Percentiles rank a stretch among this genome's conserved stretches.
These are phyloP conservation scores for Leucogyrophana mollusca DNA, from an alignment of 768 basidiomycete species.

Conservation along the genomic window DNA sequence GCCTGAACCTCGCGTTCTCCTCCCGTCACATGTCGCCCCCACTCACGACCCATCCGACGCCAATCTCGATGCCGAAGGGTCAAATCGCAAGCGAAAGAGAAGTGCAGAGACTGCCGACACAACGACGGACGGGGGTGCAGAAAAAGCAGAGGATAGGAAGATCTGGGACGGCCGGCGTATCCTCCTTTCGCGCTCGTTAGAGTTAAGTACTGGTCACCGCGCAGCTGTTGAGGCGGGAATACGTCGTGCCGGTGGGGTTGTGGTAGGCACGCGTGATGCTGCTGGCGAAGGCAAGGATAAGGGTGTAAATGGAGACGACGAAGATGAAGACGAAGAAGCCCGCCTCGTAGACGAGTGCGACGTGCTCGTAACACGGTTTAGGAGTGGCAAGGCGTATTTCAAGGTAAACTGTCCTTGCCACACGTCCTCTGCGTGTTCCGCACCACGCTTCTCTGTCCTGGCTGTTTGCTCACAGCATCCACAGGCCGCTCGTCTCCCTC, in stretches of 20 bases:
- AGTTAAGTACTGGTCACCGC: conserved; percentile 46
- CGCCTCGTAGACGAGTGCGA: conserved; percentile 54
- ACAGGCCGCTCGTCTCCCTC: conserved; percentile 52
- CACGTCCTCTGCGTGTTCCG: background rate
- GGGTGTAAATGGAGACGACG: conserved; percentile 25
- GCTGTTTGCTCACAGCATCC: background rate
- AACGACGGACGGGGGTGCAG: conserved; percentile 21
- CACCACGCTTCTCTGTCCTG: background rate
- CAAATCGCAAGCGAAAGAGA: conserved; percentile 21
- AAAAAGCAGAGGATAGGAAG: conserved; percentile 32
- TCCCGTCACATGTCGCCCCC: conserved; percentile 17
- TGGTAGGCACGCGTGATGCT: conserved; percentile 52
- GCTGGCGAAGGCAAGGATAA: conserved; percentile 27
- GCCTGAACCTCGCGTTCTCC: conserved; percentile 65
- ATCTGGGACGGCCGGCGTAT: conserved; percentile 64
- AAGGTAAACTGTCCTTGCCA: conserved; percentile 41
- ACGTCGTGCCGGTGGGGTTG: conserved; percentile 54
- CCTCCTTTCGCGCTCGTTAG: conserved; percentile 60
- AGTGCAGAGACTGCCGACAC: conserved; percentile 23
- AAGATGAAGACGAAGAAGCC: conserved; percentile 36
- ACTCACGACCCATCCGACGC: conserved; percentile 11
- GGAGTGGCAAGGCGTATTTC: conserved; percentile 69
- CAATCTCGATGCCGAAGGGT: conserved; percentile 13
- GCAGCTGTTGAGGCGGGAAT: conserved; percentile 60
- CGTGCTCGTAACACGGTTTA: conserved; percentile 67